phyloP scores from a whole-genome alignment of 2,329 filamentous ascomycete species.

The Pseudohalonectria lignicola region DNA sequence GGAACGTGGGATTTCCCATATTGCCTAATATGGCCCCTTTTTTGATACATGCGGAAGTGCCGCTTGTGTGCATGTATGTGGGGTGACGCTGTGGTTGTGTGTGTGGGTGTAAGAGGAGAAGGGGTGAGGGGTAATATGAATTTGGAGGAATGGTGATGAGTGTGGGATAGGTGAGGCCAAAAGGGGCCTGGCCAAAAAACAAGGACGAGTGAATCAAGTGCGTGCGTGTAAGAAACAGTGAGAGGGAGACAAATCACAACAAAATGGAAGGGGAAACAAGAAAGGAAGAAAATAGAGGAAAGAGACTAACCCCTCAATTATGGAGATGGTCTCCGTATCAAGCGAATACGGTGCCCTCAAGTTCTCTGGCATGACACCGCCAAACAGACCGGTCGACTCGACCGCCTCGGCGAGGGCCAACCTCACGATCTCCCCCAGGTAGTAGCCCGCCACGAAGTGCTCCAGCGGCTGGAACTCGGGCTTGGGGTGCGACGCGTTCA shows the following conservation, averaged over 20 bases:
- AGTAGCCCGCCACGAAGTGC: constrained; percentile 53
- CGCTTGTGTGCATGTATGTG: background rate
- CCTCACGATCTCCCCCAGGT: constrained; percentile 54
- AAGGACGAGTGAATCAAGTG: background rate
- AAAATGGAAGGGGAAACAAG: too few relatives aligned
- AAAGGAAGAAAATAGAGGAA: background rate
- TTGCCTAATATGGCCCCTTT: background rate
- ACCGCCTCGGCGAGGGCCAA: constrained; percentile 48
- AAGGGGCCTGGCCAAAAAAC: background rate
- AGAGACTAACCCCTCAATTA: constrained; percentile 42
- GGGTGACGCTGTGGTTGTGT: too few relatives aligned
- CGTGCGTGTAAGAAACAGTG: too few relatives aligned
- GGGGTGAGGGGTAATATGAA: too few relatives aligned
- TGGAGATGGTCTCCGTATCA: constrained; percentile 48
- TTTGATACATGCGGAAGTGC: background rate
- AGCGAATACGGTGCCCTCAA: constrained; percentile 43
- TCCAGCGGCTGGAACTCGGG: constrained; percentile 54
- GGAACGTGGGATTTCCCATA: background rate
- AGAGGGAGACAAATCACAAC: too few relatives aligned
- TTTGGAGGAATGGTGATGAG: background rate
- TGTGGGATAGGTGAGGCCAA: background rate
- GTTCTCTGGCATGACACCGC: constrained; percentile 43
- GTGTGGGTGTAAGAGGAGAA: too few relatives aligned
- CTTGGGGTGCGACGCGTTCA: constrained; percentile 40
- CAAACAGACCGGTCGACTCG: constrained; percentile 39